A percentile compares a stretch with the other conserved stretches of the same genome.
Evolutionary conservation across 257 asterid species (phyloP).

Genomic region (Euphrasia confusa): DNA sequence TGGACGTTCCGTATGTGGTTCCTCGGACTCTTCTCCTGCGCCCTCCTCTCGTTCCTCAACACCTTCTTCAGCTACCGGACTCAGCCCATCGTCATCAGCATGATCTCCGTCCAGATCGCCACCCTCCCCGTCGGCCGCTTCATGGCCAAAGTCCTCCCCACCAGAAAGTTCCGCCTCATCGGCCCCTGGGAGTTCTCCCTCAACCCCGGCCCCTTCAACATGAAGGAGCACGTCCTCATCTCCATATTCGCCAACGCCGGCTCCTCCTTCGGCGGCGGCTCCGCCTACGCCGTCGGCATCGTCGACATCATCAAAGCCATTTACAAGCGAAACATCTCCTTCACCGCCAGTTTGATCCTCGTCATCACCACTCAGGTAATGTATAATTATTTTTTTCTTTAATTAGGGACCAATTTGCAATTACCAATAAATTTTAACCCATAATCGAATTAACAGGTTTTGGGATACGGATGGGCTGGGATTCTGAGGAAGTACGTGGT

Average conservation of each 20-base stretch:
- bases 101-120: slow-evolving; percentile 54
- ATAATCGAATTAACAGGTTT: slow-evolving; percentile 24
- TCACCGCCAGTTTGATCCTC: slow-evolving; percentile 47
- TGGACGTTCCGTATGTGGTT: slow-evolving; percentile 80
- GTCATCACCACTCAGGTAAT: slow-evolving; percentile 42
- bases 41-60: slow-evolving; percentile 42
- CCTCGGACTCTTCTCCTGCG: slow-evolving; percentile 45
- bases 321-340: slow-evolving; percentile 46
- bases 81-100: slow-evolving; percentile 39
- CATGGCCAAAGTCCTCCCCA: slow-evolving; percentile 58
- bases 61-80: slow-evolving; percentile 53
- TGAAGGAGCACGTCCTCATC: slow-evolving; percentile 68
- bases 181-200: slow-evolving; percentile 46
- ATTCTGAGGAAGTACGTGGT: slow-evolving; percentile 46
- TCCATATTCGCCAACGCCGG: slow-evolving; percentile 72
- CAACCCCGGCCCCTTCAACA: slow-evolving; percentile 69
- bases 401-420: too few relatives aligned
- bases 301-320: slow-evolving; percentile 53
- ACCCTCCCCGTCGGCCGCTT: slow-evolving; percentile 55
- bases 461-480: slow-evolving; percentile 71
- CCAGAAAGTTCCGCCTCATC: slow-evolving; percentile 35
- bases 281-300: slow-evolving; percentile 61
- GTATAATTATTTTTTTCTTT: too few relatives aligned
- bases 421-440: too few relatives aligned
- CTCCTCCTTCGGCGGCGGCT: slow-evolving; percentile 41